Evolutionary conservation across 805 yeast species (phyloP), one percentile per base, ranked within the genome.

Genomic region (Nadsonia fulvescens): DNA sequence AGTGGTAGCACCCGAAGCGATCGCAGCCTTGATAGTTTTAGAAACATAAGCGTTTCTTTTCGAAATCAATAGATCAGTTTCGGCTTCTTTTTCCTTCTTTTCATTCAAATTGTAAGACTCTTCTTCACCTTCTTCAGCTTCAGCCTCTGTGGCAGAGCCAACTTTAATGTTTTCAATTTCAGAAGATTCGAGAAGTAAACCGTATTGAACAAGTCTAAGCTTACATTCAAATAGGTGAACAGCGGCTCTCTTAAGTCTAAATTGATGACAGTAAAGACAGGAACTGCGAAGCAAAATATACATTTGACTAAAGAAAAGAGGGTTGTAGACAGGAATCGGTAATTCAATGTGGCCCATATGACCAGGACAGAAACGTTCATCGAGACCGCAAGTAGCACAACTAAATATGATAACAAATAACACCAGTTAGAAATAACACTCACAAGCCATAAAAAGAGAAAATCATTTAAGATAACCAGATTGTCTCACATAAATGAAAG

Each of bases 301-400:
- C 61, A 89, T 58, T 53, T 86, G 95, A 44, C 70, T 68, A 67
- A 91, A 89, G 44, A 91, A 89, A 39, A 89, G 54, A 11, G 99
- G 96, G 47, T 81, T 86, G 59, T 81, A 89, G 22, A 79, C 91
- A 4, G 96, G 93, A 21, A 82, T 73, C 5, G 99, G 99, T 36
- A 89, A 63, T 49, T 86, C 95, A 36, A 89, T 82, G 51, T 89
- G 98, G 34, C 99, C 99, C 51, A 82, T 81, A 51, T 89, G 99
- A 24, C 99, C 99, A 4, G 95, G 95, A 57, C 99, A 89, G 40
- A 68, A 72, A 45, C 75, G 70, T 39, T 86, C 95, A 47, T 83
- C 93, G 35, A 86, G 60, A 11, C 96, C 94, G 65, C 99, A 89
- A 1, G 96, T 86, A 12, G 89, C 64, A 66, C 99, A 82, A 25